phyloP scores from a whole-genome alignment of 148 eudicot species.

The Camellia japonica region DNA sequence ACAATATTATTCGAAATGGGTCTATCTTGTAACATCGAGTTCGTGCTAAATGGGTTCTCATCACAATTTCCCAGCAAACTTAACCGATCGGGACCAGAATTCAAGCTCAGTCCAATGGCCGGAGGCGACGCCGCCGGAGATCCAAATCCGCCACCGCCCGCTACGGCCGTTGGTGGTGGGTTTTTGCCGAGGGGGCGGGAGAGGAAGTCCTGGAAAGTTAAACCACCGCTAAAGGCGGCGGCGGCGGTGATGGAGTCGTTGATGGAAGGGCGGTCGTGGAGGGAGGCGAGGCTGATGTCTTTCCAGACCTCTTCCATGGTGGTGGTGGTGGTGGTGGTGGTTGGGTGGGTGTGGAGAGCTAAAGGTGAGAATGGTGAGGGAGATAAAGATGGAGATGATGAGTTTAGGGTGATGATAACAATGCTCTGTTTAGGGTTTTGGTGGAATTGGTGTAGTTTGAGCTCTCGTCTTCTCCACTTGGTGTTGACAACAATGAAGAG shows the following conservation, averaged over 20 bases:
- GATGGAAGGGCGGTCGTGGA: slow-evolving; percentile 25
- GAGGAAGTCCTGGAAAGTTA: slow-evolving; percentile 42
- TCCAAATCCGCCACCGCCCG: not conserved
- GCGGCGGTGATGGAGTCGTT: not conserved
- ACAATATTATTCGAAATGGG: not conserved
- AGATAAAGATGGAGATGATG: too few species aligned
- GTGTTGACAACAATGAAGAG: too few species aligned
- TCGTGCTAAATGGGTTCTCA: not conserved
- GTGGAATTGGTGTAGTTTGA: not conserved
- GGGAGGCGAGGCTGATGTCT: slow-evolving; percentile 30
- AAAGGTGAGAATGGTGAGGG: too few species aligned
- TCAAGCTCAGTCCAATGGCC: slow-evolving; percentile 23
- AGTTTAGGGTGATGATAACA: too few species aligned
- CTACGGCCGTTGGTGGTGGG: slow-evolving; percentile 5
- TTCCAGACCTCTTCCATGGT: slow-evolving; percentile 50
- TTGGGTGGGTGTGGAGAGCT: too few species aligned
- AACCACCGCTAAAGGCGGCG: not conserved
- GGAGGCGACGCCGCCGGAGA: slow-evolving; percentile 15
- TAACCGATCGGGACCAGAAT: slow-evolving; percentile 18
- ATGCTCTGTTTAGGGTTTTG: too few species aligned
- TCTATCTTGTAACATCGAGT: not conserved
- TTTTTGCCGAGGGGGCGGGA: not conserved
- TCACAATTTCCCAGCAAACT: too few species aligned
- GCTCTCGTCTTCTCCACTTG: too few species aligned
- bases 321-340: too few species aligned